A percentile compares a stretch with the other conserved stretches of the same genome.
phyloP scores from a whole-genome alignment of 2,329 filamentous ascomycete species.

The Knufia petricola region DNA sequence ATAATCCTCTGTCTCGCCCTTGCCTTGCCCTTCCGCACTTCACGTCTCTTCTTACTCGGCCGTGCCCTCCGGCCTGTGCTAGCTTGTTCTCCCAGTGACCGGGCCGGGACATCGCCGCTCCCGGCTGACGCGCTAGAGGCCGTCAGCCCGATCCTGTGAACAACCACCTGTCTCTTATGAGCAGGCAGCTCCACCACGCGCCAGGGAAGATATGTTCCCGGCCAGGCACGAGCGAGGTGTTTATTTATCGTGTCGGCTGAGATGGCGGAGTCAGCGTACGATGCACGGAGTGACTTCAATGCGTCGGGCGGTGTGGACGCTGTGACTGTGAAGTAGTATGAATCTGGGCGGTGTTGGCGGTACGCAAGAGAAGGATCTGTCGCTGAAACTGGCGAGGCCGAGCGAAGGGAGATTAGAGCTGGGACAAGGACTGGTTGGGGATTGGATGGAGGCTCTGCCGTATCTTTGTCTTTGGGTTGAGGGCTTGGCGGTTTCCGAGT shows the following conservation, averaged over 20 bases:
- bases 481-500: not conserved
- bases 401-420: conserved; percentile 11
- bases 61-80: no score
- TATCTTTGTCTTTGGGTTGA: not conserved
- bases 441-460: not conserved
- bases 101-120: no score
- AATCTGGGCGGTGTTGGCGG: conserved; percentile 11
- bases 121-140: not conserved
- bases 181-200: conserved; percentile 12
- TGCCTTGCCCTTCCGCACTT: conserved; percentile 9
- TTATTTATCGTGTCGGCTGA: conserved; percentile 12
- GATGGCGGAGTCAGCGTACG: conserved; percentile 14
- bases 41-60: conserved; percentile 20
- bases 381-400: conserved; percentile 14
- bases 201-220: conserved; percentile 18
- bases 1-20: not conserved
- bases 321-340: conserved; percentile 20
- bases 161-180: conserved; percentile 6
- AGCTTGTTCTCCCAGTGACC: no score
- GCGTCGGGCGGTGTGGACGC: conserved; percentile 10
- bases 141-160: not conserved
- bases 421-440: not conserved
- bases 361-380: conserved; percentile 4
- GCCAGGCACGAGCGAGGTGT: conserved; percentile 14
- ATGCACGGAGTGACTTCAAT: conserved; percentile 1